Base-by-base conservation (phyloP, 805 yeast species). In the Monosporozyma yasuniensis region DNA sequence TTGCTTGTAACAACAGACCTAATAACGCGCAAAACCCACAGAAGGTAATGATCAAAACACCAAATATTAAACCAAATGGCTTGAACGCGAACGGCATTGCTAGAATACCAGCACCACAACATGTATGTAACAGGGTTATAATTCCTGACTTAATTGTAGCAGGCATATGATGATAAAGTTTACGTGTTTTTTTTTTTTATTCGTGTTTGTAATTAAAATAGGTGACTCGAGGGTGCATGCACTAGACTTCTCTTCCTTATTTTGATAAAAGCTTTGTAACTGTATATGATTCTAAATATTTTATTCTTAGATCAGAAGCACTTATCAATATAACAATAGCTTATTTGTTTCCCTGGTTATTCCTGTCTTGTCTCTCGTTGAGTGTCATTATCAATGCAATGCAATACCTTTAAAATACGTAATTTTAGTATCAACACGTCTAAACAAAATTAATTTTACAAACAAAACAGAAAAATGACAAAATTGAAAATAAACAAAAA, bases 61-160 rank as follows among this genome's bases (percentile, higher is more conserved):
- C 68, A 4, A 54, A 56, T 4, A 62, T 21, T 9, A 66, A 50
- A 18, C 71, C 71, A 48, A 63, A 65, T 11, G 70, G 66, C 44
- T 57, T 61, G 66, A 83, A 80, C 1, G 88, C 86, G 53, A 73
- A 80, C 0, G 93, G 90, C 69, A 85, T 78, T 12, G 90, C 87
- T 22, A 85, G 72, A 41, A 84, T 71, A 1, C 95, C 95, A 0
- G 93, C 88, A 8, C 71, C 71, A 37, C 70, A 64, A 14, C 69
- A 67, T 5, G 71, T 67, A 47, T 67, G 71, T 6, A 67, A 50
- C 30, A 67, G 47, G 2, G 71, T 66, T 12, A 66, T 46, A 5
- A 61, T 61, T 34, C 70, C 71, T 19, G 69, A 61, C 35, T 55
- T 56, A 14, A 55, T 52, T 14, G 56, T 54, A 2, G 66, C 59